Evolutionary conservation across 768 basidiomycete genomes (phyloP).

Genomic region (Kondoa subrosea): DNA sequence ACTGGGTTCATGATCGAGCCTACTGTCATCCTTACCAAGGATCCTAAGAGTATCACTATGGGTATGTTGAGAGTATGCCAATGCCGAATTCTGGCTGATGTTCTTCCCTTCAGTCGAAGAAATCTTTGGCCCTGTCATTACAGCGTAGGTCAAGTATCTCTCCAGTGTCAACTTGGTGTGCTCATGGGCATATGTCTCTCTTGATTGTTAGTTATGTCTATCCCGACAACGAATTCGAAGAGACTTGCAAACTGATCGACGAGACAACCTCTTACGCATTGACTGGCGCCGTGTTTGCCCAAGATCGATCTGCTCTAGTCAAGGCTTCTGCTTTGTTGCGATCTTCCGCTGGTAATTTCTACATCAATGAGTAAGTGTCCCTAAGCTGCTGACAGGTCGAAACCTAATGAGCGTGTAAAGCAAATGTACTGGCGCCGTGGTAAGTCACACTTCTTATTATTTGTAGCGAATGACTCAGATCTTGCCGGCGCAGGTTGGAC

Average conservation of each 20-base stretch:
- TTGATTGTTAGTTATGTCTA: constrained; percentile 49
- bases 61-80: constrained; percentile 22
- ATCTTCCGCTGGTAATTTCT: constrained; percentile 86
- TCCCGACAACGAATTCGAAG: constrained; percentile 68
- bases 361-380: constrained; percentile 62
- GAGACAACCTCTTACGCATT: constrained; percentile 70
- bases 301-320: constrained; percentile 62
- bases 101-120: too few species aligned
- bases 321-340: constrained; percentile 64
- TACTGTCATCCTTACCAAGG: constrained; percentile 79
- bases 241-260: constrained; percentile 74
- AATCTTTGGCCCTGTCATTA: constrained; percentile 91
- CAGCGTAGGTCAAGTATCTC: constrained; percentile 48
- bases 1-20: constrained; percentile 88
- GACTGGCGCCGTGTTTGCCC: constrained; percentile 76
- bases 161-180: not conserved
- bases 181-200: not conserved
- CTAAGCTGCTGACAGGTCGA: not conserved
- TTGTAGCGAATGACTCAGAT: too few species aligned
- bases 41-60: constrained; percentile 77
- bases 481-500: too few species aligned
- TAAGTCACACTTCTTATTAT: constrained; percentile 35
- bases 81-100: too few species aligned
- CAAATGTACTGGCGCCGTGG: constrained; percentile 92
- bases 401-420: constrained; percentile 9